Evolutionary conservation across 257 asterid species (phyloP).

Genomic region (Fraxinus cuspidata): DNA sequence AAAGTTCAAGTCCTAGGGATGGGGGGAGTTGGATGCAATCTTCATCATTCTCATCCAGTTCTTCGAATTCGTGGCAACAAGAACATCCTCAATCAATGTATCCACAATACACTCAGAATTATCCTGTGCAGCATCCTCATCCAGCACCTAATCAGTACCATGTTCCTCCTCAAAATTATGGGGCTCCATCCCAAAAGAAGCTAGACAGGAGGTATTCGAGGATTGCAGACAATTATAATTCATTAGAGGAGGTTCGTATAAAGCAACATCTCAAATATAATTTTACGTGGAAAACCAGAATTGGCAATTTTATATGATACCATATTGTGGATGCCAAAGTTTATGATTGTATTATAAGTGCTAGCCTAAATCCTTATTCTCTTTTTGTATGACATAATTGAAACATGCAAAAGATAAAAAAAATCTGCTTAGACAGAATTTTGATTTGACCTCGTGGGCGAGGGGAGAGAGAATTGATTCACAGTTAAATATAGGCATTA

Average conservation of each 20-base stretch:
- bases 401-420: neutral
- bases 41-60: conserved; percentile 39
- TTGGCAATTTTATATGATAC: conserved; percentile 5
- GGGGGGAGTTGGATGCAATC: conserved; percentile 57
- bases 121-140: conserved; percentile 43
- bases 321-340: neutral
- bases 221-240: conserved; percentile 83
- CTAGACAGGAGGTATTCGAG: conserved; percentile 81
- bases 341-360: neutral
- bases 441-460: neutral
- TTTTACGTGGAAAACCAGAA: conserved; percentile 18
- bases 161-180: conserved; percentile 42
- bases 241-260: conserved; percentile 75
- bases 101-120: conserved; percentile 56
- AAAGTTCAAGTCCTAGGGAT: conserved; percentile 59
- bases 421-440: neutral
- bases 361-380: neutral
- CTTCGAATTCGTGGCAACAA: conserved; percentile 54
- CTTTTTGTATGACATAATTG: neutral
- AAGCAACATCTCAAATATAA: neutral
- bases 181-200: conserved; percentile 45
- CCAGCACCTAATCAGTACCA: conserved; percentile 16
- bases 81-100: conserved; percentile 40
- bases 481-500: neutral
- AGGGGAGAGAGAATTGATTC: neutral